Evolutionary conservation across 148 eudicot species (phyloP).

Genomic region (Arctostaphylos glauca): DNA sequence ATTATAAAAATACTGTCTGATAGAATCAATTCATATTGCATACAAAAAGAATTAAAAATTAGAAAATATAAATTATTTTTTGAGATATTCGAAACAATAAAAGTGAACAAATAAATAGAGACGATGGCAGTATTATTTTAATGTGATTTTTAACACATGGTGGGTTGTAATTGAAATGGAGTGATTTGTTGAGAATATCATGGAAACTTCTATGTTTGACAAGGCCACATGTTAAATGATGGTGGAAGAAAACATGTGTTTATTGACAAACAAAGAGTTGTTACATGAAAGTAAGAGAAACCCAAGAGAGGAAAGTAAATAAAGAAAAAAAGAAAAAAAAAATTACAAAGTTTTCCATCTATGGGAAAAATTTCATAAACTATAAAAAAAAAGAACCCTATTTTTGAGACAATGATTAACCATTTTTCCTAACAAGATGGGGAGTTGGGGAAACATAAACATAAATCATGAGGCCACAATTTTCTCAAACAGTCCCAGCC

Average conservation of each 20-base stretch:
- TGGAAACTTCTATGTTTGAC: not conserved
- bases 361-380: not conserved
- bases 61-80: too few species aligned
- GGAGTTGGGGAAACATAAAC: too few species aligned
- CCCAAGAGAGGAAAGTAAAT: not conserved
- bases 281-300: not conserved
- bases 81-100: too few species aligned
- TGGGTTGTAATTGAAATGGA: not conserved
- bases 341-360: not conserved
- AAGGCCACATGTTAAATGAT: not conserved
- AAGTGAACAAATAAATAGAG: too few species aligned
- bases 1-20: too few species aligned
- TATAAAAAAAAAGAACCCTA: not conserved
- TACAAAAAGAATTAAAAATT: too few species aligned
- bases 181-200: not conserved
- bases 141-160: not conserved
- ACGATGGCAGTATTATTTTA: not conserved
- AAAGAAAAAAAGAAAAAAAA: not conserved
- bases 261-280: constrained; percentile 6
- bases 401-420: not conserved
- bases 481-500: constrained; percentile 48
- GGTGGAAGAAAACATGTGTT: not conserved
- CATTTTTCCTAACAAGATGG: not conserved
- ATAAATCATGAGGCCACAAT: constrained; percentile 25
- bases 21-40: too few species aligned